These are phyloP conservation scores for Aspergillus pseudoglaucus DNA, from an alignment of 2,329 filamentous ascomycete species.

Conservation along the genomic window DNA sequence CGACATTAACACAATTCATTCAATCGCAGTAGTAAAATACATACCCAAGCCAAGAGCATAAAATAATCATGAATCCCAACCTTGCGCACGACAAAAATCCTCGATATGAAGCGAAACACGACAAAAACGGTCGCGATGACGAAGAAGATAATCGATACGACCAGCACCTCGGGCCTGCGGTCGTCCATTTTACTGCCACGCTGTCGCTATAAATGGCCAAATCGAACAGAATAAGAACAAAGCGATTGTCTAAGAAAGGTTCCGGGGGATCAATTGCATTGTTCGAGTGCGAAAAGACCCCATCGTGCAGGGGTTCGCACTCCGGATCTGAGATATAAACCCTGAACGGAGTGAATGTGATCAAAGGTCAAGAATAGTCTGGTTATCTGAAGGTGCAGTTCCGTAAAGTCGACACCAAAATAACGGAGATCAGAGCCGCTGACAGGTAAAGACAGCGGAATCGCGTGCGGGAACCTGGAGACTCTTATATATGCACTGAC, in stretches of 20 bases:
- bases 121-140: conserved; percentile 69
- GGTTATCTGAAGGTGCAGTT: too few species aligned
- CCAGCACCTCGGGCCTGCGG: conserved; percentile 33
- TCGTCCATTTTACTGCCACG: conserved; percentile 7
- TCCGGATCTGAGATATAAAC: not conserved
- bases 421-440: too few species aligned
- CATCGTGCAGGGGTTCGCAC: not conserved
- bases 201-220: not conserved
- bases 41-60: conserved; percentile 71
- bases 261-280: not conserved
- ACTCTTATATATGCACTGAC: too few species aligned
- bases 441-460: too few species aligned
- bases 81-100: conserved; percentile 64
- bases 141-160: conserved; percentile 45
- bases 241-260: not conserved
- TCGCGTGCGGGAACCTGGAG: too few species aligned
- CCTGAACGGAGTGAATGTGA: too few species aligned
- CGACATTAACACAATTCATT: not conserved
- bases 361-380: too few species aligned
- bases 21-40: conserved; percentile 9
- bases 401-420: too few species aligned
- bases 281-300: not conserved
- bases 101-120: conserved; percentile 63
- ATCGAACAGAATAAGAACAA: not conserved
- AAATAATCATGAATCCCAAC: conserved; percentile 72